A percentile compares a stretch with the other conserved stretches of the same genome.
Evolutionary conservation across 176 grass and related monocot genomes (phyloP).

Genomic region (Bothriochloa decipiens): DNA sequence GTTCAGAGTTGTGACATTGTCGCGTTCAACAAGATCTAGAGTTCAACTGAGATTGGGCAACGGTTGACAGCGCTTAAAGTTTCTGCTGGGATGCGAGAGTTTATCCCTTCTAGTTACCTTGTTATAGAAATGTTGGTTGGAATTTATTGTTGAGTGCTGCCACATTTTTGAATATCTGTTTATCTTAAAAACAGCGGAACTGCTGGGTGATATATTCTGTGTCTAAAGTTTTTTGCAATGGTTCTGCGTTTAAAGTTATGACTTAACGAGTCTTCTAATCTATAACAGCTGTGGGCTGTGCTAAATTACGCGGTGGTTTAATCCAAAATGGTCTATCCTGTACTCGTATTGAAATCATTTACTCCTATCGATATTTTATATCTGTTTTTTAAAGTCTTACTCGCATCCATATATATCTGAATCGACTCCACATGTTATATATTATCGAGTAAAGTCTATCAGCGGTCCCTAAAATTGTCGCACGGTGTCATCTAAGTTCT

Average conservation of each 20-base stretch:
- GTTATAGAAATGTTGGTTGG: neutral
- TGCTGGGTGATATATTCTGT: slow-evolving; percentile 21
- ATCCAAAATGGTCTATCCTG: too few relatives aligned
- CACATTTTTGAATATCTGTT: slow-evolving; percentile 34
- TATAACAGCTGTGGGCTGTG: neutral
- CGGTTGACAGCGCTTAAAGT: neutral
- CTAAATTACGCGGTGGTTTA: too few relatives aligned
- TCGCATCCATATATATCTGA: too few relatives aligned
- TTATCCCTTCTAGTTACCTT: neutral
- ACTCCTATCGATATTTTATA: too few relatives aligned
- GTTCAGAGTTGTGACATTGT: slow-evolving; percentile 96
- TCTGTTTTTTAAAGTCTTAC: too few relatives aligned
- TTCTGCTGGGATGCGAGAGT: neutral
- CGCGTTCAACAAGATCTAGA: slow-evolving; percentile 98
- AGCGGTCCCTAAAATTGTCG: too few relatives aligned
- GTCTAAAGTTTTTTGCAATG: neutral
- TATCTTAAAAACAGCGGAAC: slow-evolving; percentile 36
- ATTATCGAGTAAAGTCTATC: too few relatives aligned
- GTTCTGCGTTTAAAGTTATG: neutral
- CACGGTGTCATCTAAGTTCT: too few relatives aligned
- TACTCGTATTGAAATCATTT: too few relatives aligned
- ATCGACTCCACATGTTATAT: too few relatives aligned
- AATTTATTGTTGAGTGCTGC: slow-evolving; percentile 25
- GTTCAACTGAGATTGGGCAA: neutral
- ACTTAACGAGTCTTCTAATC: neutral